Evolutionary conservation across 345 rosid species (phyloP).

Genomic region (Citrus trifoliata): DNA sequence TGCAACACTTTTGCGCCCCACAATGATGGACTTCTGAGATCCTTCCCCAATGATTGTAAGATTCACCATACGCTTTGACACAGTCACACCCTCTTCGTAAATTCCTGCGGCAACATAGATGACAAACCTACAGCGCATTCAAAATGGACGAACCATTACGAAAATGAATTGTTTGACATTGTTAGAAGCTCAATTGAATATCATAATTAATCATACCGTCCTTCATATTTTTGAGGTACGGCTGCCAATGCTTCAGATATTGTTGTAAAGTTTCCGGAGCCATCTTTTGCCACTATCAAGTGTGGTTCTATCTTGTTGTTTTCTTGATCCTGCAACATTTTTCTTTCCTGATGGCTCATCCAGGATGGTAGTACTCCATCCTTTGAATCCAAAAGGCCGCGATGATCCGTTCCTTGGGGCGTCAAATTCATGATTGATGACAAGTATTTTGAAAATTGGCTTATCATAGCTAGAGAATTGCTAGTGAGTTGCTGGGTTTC

Average conservation of each 20-base stretch:
- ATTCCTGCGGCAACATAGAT: conserved; percentile 68
- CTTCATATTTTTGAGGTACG: conserved; percentile 49
- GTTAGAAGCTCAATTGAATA: not conserved
- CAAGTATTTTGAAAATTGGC: conserved; percentile 27
- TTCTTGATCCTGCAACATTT: conserved; percentile 40
- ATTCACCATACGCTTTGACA: conserved; percentile 51
- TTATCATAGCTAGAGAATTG: conserved; percentile 67
- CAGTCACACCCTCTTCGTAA: conserved; percentile 56
- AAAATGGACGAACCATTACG: not conserved
- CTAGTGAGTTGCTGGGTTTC: conserved; percentile 53
- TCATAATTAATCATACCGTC: conserved; percentile 40
- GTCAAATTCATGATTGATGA: not conserved
- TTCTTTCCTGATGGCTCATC: conserved; percentile 55
- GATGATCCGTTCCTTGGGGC: not conserved
- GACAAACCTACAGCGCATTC: conserved; percentile 44
- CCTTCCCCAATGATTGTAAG: conserved; percentile 79
- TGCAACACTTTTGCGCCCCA: conserved; percentile 49
- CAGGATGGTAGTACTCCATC: conserved; percentile 49
- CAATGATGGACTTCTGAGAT: conserved; percentile 58
- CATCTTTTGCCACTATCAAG: conserved; percentile 72
- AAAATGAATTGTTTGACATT: not conserved
- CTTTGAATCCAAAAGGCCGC: conserved; percentile 6
- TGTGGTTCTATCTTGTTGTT: conserved; percentile 40
- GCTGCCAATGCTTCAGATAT: conserved; percentile 61
- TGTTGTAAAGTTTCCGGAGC: conserved; percentile 70